These are phyloP conservation scores for Sporothrix euskadiensis DNA, from an alignment of 2,329 filamentous ascomycete species.

Conservation along the genomic window DNA sequence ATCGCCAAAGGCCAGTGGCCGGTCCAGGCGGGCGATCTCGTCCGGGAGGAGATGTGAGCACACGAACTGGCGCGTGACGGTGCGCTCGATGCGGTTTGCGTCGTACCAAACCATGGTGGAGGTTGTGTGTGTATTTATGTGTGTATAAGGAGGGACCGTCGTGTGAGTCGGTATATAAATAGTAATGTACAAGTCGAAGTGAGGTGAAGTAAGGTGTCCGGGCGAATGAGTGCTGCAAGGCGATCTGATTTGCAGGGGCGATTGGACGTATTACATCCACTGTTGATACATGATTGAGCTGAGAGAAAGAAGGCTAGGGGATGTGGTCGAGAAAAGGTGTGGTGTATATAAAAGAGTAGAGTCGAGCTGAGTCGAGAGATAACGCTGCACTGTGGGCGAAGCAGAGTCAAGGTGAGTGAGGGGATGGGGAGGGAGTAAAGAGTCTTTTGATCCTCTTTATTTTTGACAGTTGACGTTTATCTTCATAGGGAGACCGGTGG, in stretches of 20 bases:
- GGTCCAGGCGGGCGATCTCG: constrained; percentile 63
- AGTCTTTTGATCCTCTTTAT: neutral
- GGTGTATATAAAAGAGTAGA: neutral
- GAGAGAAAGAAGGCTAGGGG: too few relatives aligned
- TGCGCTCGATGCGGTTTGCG: constrained; percentile 65
- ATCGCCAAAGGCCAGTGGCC: constrained; percentile 66
- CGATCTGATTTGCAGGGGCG: neutral
- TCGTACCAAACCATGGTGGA: constrained; percentile 62
- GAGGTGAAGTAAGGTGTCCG: neutral
- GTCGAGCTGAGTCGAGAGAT: neutral
- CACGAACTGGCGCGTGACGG: constrained; percentile 68
- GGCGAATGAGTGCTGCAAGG: neutral
- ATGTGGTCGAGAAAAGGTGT: neutral
- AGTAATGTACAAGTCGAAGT: neutral
- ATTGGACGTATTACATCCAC: neutral
- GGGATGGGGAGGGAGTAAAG: neutral
- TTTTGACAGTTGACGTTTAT: constrained; percentile 18
- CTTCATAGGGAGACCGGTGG: neutral
- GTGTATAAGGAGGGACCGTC: neutral
- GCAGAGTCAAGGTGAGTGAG: neutral
- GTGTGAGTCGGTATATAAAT: neutral
- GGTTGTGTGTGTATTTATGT: neutral
- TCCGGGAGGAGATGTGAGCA: constrained; percentile 63
- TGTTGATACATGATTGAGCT: constrained; percentile 12
- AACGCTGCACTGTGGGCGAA: neutral